Percentiles rank a stretch among this genome's conserved stretches.
Evolutionary conservation across 257 asterid species (phyloP).

Genomic region (Petrea volubilis): DNA sequence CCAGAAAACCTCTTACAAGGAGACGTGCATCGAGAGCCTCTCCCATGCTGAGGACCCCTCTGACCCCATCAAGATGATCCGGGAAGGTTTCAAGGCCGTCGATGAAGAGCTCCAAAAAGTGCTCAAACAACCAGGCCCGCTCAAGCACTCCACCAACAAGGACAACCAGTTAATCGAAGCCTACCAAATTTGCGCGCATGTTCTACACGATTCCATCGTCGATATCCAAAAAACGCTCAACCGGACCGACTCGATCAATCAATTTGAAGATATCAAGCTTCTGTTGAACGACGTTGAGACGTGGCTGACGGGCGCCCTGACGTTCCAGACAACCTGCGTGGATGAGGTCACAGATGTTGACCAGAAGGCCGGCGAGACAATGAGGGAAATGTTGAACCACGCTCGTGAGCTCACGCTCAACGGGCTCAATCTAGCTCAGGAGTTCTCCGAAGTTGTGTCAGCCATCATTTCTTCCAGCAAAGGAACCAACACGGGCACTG

Average conservation of each 20-base stretch:
- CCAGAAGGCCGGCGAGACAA: neutral
- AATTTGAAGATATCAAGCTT: neutral
- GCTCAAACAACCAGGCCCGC: slow-evolving; percentile 5
- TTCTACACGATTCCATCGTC: slow-evolving; percentile 30
- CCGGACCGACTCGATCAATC: slow-evolving; percentile 3
- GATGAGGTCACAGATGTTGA: slow-evolving; percentile 28
- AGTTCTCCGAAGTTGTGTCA: slow-evolving; percentile 1
- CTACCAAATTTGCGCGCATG: slow-evolving; percentile 22
- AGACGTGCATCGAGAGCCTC: slow-evolving; percentile 40
- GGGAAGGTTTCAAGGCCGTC: slow-evolving; percentile 27
- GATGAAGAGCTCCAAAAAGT: slow-evolving; percentile 7
- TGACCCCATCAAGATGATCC: slow-evolving; percentile 29
- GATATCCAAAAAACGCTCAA: slow-evolving; percentile 26
- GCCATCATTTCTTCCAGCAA: too few species aligned
- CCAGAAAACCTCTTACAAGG: slow-evolving; percentile 29
- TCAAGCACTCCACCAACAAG: slow-evolving; percentile 7
- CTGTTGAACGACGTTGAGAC: slow-evolving; percentile 33
- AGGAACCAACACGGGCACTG: neutral
- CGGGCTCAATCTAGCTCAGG: slow-evolving; percentile 34
- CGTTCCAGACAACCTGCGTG: slow-evolving; percentile 40
- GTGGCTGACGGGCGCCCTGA: slow-evolving; percentile 45
- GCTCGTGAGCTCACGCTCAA: slow-evolving; percentile 34
- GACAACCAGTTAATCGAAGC: slow-evolving; percentile 21
- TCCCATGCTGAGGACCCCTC: slow-evolving; percentile 20
- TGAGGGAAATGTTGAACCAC: slow-evolving; percentile 18